These are phyloP conservation scores for Podila epigama DNA, from an alignment of 192 early-diverging fungal genomes.

Conservation along the genomic window DNA sequence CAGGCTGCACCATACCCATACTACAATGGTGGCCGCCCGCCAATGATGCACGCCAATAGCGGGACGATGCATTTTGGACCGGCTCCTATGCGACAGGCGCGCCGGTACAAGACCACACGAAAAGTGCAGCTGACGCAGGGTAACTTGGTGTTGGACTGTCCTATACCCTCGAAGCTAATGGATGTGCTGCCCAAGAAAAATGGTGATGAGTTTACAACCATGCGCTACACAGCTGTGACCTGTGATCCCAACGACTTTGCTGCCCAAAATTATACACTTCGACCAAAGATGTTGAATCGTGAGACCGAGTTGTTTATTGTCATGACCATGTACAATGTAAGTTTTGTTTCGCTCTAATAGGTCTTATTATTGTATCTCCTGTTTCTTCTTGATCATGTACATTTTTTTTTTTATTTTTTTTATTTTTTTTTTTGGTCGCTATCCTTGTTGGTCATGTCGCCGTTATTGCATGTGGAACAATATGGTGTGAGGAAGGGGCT, in stretches of 20 bases:
- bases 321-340: conserved; percentile 86
- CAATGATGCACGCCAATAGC: background rate
- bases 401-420: background rate
- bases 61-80: conserved; percentile 38
- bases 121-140: conserved; percentile 68
- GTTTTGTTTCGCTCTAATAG: too few relatives aligned
- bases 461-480: too few relatives aligned
- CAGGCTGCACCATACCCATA: background rate
- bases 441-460: too few relatives aligned
- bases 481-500: too few relatives aligned
- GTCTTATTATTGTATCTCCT: too few relatives aligned
- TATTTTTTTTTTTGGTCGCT: too few relatives aligned
- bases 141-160: conserved; percentile 72
- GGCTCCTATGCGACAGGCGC: conserved; percentile 48
- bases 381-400: background rate
- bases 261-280: conserved; percentile 65
- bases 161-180: conserved; percentile 63
- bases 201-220: conserved; percentile 69
- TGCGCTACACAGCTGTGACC: conserved; percentile 77
- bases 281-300: conserved; percentile 74
- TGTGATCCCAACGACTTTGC: conserved; percentile 73
- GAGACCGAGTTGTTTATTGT: conserved; percentile 92
- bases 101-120: conserved; percentile 55
- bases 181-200: conserved; percentile 52
- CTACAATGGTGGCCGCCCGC: background rate